A percentile compares a stretch with the other conserved stretches of the same genome.
phyloP scores from a whole-genome alignment of 2,329 filamentous ascomycete species.

The Aureobasidium namibiae region DNA sequence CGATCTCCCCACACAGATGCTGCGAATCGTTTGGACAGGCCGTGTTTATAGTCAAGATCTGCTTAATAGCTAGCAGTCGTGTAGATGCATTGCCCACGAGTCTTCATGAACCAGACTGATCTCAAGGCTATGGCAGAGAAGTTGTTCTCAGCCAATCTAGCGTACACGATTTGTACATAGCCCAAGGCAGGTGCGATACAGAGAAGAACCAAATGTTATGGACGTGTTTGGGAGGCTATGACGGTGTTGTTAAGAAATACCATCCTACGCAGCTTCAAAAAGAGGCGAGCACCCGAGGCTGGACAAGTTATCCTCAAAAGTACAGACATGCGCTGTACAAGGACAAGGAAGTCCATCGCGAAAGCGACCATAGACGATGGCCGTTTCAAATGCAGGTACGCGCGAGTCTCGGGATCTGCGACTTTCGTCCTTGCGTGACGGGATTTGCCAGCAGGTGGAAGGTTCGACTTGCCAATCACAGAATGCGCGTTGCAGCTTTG shows the following conservation, averaged over 20 bases:
- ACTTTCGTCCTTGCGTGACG: conserved; percentile 5
- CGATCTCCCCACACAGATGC: not conserved
- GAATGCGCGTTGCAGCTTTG: not conserved
- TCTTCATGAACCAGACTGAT: not conserved
- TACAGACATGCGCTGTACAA: not conserved
- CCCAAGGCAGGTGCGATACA: not conserved
- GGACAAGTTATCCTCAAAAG: not conserved
- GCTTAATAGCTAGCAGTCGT: not conserved
- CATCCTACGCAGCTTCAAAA: not conserved
- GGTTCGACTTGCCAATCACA: not conserved
- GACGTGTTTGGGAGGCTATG: not conserved
- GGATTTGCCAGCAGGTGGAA: conserved; percentile 1
- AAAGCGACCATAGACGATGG: not conserved
- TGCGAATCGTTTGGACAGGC: not conserved
- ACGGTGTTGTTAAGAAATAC: not conserved
- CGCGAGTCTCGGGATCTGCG: not conserved
- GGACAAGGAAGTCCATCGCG: not conserved
- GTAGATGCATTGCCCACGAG: not conserved
- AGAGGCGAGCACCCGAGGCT: not conserved
- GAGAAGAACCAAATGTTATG: not conserved
- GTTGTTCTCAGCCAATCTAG: too few species aligned
- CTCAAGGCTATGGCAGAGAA: too few species aligned
- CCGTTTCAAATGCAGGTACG: conserved; percentile 7
- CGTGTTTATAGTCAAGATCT: too few species aligned
- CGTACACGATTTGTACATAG: not conserved